Evolutionary conservation across 768 basidiomycete genomes (phyloP), one percentile per base, ranked within the genome.

Genomic region (Russula sp.): DNA sequence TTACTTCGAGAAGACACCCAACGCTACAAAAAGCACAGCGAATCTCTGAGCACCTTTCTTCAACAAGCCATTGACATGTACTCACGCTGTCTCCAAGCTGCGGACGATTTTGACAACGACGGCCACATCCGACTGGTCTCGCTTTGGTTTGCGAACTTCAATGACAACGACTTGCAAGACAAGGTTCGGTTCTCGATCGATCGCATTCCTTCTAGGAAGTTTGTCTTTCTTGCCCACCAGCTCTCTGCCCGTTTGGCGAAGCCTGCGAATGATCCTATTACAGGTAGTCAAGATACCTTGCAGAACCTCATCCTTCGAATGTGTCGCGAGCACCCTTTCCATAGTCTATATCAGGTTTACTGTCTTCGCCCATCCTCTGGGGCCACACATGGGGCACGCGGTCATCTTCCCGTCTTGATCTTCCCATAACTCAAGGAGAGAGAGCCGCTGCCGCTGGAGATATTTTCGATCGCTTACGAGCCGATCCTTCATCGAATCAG

Each of bases 191-290:
- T 67, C 1, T 81, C 85, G 2, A 73, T 94, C 10, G 74, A 75
- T 53, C 78, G 80, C 2, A 82, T 95, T 44, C 90, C 94, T 0
- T 91, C 94, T 0, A 81, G 84, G 64, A 98, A 98, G 74, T 89
- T 98, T 71, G 82, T 96, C 50, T 92, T 94, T 74, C 80, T 98
- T 59, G 87, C 92, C 11, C 93, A 95, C 75, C 97, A 99, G 75
- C 83, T 99, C 5, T 87, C 94, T 0, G 94, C 96, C n/a, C 84
- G 95, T 9, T 80, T 98, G 34, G 83, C 88, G 14, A 82, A 77
- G 50, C 63, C 78, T 18, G 67, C 72, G 10, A 59, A 73, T 30
- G 69, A 72, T 26, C 54, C 71, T 3, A 40, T 75, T 40, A 63
- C 75, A 6, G 66, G 74, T 48, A 79, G 78, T 59, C 92, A 94